Conservation (phyloP, 176 grass and related monocot species). For the Hyparrhenia diplandra region DNA sequence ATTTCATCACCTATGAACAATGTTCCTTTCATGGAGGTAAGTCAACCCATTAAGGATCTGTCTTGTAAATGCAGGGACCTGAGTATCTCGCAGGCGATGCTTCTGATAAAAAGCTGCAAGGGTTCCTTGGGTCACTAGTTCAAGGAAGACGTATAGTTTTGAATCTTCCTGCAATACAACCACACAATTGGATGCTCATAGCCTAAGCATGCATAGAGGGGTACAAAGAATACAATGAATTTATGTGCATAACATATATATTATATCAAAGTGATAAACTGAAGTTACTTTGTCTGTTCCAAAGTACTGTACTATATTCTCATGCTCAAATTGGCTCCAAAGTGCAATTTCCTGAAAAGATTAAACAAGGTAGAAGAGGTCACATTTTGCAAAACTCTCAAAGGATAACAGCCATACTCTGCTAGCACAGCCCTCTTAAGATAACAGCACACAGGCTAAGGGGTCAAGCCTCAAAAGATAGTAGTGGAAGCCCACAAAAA, state of each 20-base stretch:
- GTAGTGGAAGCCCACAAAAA: background rate
- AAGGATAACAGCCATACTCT: background rate
- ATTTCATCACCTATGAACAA: conserved; percentile 74
- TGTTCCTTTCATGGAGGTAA: conserved; percentile 82
- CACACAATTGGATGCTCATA: conserved; percentile 10
- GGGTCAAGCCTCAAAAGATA: background rate
- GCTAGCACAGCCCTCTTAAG: background rate
- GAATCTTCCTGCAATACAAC: conserved; percentile 64
- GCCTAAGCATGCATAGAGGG: background rate
- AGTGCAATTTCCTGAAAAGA: conserved; percentile 79
- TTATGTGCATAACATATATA: background rate
- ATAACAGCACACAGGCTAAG: background rate
- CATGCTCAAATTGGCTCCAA: conserved; percentile 89
- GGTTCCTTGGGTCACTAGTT: conserved; percentile 91
- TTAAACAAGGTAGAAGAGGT: background rate
- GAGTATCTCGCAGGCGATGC: conserved; percentile 57
- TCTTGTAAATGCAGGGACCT: background rate
- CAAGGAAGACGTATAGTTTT: conserved; percentile 86
- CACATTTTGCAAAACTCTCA: background rate
- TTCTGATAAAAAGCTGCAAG: conserved; percentile 79
- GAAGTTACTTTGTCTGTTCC: conserved; percentile 70
- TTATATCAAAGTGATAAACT: background rate
- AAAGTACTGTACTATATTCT: conserved; percentile 92
- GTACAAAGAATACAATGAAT: background rate
- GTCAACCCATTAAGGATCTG: conserved; percentile 81